Base-by-base conservation (phyloP, 768 basidiomycete species). In the Gloeopeniophorella convolvens region DNA sequence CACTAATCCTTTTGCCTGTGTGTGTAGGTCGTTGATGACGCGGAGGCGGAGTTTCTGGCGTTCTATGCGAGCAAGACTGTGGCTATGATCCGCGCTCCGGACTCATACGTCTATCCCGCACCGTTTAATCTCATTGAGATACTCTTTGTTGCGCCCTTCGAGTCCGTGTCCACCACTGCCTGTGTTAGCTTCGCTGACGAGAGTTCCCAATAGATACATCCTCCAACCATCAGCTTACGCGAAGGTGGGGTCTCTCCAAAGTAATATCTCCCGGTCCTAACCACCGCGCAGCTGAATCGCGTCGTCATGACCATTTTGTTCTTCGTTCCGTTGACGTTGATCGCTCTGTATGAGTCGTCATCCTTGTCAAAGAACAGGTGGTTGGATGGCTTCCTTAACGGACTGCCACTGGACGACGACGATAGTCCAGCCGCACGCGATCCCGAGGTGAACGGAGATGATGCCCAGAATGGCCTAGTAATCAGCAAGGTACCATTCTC, bases 51-150 rank as follows among this genome's bases (percentile, higher is more conserved):
- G 70, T 94, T 89, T 64, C 72, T 96, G 36, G 78, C 89, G 3
- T 94, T 91, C 71, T 96, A 91, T 64, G 90, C 94, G 2, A 74
- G 76, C 59, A 95, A 95, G 71, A 87, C 91, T 3, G 66, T 90
- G 39, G 75, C 76, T 12, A 87, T 90, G 89, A 86, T 90, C 50
- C 70, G 90, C 40, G 89, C 89, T 1, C 89, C 89, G 4, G 89
- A 91, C 66, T 76, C 79, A n/a, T 88, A 72, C 60, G 71, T 90
- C 42, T 94, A 92, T 64, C 90, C 91, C 27, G 88, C 93, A 0
- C 94, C 94, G 1, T 94, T 95, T 73, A 96, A 95, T 64, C 70
- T 96, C 23, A 68, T 94, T 53, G 94, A 97, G 67, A 70, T 74
- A 1, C 64, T 91, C 62, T 68, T 95, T 24, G 71, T 95, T 50